Base-by-base conservation (phyloP, 2,329 filamentous ascomycete genomes). In the Grosmannia clavigera region DNA sequence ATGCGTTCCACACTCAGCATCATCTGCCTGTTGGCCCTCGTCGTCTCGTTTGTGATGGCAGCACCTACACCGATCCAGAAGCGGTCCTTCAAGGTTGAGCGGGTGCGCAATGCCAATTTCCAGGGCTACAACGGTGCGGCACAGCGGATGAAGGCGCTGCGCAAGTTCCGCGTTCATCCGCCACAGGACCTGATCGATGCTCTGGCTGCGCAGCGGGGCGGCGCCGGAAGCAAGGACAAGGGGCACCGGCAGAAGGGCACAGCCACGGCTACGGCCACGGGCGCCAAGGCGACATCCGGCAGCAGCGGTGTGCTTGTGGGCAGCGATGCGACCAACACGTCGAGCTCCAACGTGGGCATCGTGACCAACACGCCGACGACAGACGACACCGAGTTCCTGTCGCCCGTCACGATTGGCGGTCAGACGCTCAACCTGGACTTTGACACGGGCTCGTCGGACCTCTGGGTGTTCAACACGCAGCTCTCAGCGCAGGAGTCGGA, bases 361-460 rank as follows among this genome's bases (percentile, higher is more conserved):
- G 88, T 89, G 58, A 74, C 81, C 35, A 84, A 85, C 58, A 84
- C 81, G 33, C 83, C 85, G 14, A 81, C 85, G 64, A 72, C 79
- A 53, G 82, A 84, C 65, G 87, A 88, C 67, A 76, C 81, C 55
- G 83, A 89, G 61, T 92, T 88, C 67, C 78, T 92, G 14, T 81
- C 84, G 0, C 84, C 85, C 0, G 83, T 90, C 58, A 78, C 69
- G n/a, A 80, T 90, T 64, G 87, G 87, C 62, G 84, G 83, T 5
- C 86, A 90, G 72, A 79, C 77, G 5, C 67, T 90, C 61, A 82
- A 84, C 67, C 73, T 90, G 69, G 82, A 88, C 69, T 88, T 90
- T 68, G 87, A 90, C 71, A 86, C 85, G n/a, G 87, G 87, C 60
- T 89, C 86, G 2, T 81, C 86, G 14, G 87, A 90, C 70, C 77